A percentile compares a stretch with the other conserved stretches of the same genome.
phyloP scores from a whole-genome alignment of 306 rosid genomes.

The Trichosanthes truncata region DNA sequence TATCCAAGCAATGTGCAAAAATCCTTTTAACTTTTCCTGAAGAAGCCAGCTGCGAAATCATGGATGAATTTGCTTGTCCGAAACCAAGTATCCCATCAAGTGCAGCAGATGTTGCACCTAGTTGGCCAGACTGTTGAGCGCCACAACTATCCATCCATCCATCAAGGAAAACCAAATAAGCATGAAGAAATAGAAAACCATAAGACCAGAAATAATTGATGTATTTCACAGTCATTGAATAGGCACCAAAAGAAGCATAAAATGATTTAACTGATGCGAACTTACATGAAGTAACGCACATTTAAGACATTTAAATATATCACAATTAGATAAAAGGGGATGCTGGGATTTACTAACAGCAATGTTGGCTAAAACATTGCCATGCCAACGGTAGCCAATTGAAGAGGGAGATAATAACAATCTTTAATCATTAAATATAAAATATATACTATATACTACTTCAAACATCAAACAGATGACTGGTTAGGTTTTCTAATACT shows the following conservation, averaged over 20 bases:
- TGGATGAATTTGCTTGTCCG: slow-evolving; percentile 85
- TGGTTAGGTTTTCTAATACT: neutral
- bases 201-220: neutral
- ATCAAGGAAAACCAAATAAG: neutral
- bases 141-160: slow-evolving; percentile 50
- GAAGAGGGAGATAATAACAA: neutral
- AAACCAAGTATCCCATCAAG: slow-evolving; percentile 88
- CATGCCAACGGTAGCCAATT: neutral
- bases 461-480: neutral
- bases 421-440: neutral
- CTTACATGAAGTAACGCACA: neutral
- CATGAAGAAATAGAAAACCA: neutral
- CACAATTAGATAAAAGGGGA: neutral
- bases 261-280: neutral
- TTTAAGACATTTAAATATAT: neutral
- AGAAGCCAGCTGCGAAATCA: slow-evolving; percentile 80
- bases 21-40: slow-evolving; percentile 62
- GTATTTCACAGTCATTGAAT: neutral
- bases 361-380: neutral
- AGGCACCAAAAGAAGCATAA: neutral
- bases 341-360: neutral
- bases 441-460: neutral
- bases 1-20: slow-evolving; percentile 93
- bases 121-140: slow-evolving; percentile 49
- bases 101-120: slow-evolving; percentile 37